Base-by-base conservation (phyloP, 2,329 filamentous ascomycete species). In the Aspergillus pseudonomiae region DNA sequence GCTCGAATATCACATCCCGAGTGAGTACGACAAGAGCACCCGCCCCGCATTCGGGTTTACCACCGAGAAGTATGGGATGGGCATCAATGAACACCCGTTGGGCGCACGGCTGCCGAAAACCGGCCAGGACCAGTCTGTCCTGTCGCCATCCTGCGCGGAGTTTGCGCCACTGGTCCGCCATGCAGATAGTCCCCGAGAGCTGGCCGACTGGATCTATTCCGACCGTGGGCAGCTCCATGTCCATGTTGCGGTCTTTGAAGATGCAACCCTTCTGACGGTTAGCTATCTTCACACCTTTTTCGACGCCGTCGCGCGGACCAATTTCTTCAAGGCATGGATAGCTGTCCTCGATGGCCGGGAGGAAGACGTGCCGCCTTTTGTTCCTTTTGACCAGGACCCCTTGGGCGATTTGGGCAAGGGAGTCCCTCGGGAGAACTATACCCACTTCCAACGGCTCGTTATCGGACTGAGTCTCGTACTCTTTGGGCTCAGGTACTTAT, bases 201-300 rank as follows among this genome's bases (percentile, higher is more conserved):
- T 82, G 0, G 69, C 77, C 1, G 81, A 84, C 61, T 82, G 79
- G 62, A 48, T 83, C 28, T 68, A 71, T 55, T 64, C 68, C 3
- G 83, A 85, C 67, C 71, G 68, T 19, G 83, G 83, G 0, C 80
- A 82, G 66, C 68, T 86, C 3, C 77, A 77, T 4, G 70, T 86
- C 4, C 80, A 84, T 64, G 73, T 86, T 53, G 78, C 80, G 4
- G 79, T 79, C 0, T 86, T 86, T 67, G 68, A 67, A 3, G 80
- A 87, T 61, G 81, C 81, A 0, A 86, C 84, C 0, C 68, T 86
- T 0, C 73, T 86, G 2, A 75, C 76, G 0, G 65, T 86, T 0
- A 73, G 74, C 1, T 85, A 78, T 74, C 78, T 81, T 2, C 85
- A 86, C 67, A 79, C 79, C 0, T 70, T 84, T 6, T 79, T 80